A percentile compares a stretch with the other conserved stretches of the same genome.
phyloP scores from a whole-genome alignment of 2,329 filamentous ascomycete genomes.

The Fusarium succisae region DNA sequence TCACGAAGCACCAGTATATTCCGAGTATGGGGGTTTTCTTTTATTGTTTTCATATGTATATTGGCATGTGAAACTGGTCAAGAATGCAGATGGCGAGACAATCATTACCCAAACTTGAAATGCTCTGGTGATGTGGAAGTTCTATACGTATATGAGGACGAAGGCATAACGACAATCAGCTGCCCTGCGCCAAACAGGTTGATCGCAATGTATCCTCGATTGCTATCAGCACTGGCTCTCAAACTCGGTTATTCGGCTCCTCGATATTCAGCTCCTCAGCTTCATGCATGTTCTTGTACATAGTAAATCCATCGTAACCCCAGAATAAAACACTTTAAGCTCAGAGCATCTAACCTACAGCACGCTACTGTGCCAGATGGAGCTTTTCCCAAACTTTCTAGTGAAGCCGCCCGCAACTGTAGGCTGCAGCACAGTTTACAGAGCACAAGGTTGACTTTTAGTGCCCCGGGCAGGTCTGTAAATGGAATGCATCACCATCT shows the following conservation, averaged over 20 bases:
- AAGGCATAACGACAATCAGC: neutral
- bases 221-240: neutral
- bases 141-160: neutral
- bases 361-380: neutral
- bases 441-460: slow-evolving; percentile 3
- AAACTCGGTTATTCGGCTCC: neutral
- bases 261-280: neutral
- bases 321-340: neutral
- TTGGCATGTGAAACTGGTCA: neutral
- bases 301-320: neutral
- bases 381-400: neutral
- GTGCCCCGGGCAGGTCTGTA: slow-evolving; percentile 7
- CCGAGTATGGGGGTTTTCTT: neutral
- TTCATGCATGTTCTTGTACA: neutral
- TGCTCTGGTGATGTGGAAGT: neutral
- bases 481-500: slow-evolving; percentile 29
- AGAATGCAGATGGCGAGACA: neutral
- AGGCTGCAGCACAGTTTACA: slow-evolving; percentile 13
- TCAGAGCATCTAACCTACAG: neutral
- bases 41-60: too few species aligned
- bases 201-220: neutral
- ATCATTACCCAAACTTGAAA: neutral
- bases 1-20: neutral
- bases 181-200: neutral
- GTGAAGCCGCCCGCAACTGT: slow-evolving; percentile 8